Percentiles rank a stretch among this genome's conserved stretches.
phyloP scores from a whole-genome alignment of 1,139 yeast species.

The Saccharomycopsis hybrid region DNA sequence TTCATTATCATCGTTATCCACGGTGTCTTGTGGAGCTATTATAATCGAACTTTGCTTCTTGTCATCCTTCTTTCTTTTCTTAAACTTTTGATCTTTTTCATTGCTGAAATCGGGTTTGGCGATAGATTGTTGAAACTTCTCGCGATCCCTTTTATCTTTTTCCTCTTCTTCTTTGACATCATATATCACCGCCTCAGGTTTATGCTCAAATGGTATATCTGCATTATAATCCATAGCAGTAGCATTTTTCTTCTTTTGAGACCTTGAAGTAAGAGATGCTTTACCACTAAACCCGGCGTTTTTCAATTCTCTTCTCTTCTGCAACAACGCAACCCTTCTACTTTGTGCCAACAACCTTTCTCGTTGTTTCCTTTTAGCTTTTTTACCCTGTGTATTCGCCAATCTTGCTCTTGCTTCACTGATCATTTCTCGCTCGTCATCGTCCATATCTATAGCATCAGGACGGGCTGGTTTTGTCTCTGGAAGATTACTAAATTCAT shows the following conservation, averaged over 20 bases:
- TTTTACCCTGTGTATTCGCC: slow-evolving; percentile 91
- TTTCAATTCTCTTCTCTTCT: slow-evolving; percentile 77
- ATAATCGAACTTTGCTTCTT: slow-evolving; percentile 21
- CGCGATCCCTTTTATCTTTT: slow-evolving; percentile 35
- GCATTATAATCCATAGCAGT: slow-evolving; percentile 75
- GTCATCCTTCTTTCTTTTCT: slow-evolving; percentile 29
- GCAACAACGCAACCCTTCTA: slow-evolving; percentile 66
- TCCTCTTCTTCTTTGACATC: slow-evolving; percentile 56
- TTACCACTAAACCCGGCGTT: slow-evolving; percentile 72
- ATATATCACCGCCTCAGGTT: slow-evolving; percentile 65
- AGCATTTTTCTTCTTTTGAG: slow-evolving; percentile 43
- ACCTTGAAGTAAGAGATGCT: slow-evolving; percentile 28
- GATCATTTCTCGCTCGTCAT: slow-evolving; percentile 87
- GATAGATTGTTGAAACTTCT: slow-evolving; percentile 30
- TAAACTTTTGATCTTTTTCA: slow-evolving; percentile 32
- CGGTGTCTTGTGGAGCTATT: slow-evolving; percentile 21
- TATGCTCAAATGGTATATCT: slow-evolving; percentile 74
- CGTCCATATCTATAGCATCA: slow-evolving; percentile 72
- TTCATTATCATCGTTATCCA: slow-evolving; percentile 31
- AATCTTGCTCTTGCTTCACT: slow-evolving; percentile 89
- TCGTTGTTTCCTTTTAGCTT: slow-evolving; percentile 85
- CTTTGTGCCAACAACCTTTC: slow-evolving; percentile 77
- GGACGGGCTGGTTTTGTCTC: slow-evolving; percentile 84
- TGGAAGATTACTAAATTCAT: slow-evolving; percentile 52
- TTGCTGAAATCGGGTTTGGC: slow-evolving; percentile 35